A percentile compares a stretch with the other conserved stretches of the same genome.
These are phyloP conservation scores for Ceriops decandra DNA, from an alignment of 345 rosid species.

Conservation along the genomic window DNA sequence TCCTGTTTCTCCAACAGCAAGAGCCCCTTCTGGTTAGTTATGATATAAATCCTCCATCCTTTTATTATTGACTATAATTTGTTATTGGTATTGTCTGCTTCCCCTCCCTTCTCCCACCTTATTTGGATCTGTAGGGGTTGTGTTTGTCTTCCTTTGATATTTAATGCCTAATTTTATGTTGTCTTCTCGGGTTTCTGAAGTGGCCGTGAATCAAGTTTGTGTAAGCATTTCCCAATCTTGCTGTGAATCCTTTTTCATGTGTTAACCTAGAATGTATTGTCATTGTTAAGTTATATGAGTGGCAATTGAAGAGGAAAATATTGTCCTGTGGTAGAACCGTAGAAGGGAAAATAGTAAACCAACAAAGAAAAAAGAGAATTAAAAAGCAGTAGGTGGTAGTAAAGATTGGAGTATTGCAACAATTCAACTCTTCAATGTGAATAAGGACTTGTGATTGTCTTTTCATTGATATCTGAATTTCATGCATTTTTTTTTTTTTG, in stretches of 20 bases:
- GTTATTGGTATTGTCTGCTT: not conserved
- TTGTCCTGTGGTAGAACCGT: no score
- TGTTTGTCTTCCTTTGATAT: not conserved
- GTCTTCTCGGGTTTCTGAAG: no score
- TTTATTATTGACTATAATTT: not conserved
- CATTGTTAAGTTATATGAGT: no score
- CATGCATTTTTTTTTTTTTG: no score
- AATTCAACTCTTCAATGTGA: not conserved
- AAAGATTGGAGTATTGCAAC: no score
- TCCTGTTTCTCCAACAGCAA: conserved; percentile 34
- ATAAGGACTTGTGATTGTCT: not conserved
- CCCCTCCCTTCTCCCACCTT: not conserved
- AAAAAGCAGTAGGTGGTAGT: not conserved
- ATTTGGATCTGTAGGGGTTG: not conserved
- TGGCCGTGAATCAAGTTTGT: no score
- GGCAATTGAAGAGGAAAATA: no score
- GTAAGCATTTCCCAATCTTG: no score
- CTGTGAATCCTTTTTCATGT: no score
- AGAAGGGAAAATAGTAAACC: not conserved
- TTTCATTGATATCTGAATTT: not conserved
- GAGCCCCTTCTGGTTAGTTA: conserved; percentile 46
- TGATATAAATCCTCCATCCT: conserved; percentile 13
- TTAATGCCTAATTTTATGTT: not conserved
- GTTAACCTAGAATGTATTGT: no score
- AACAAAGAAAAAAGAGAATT: not conserved